These are phyloP conservation scores for Spinellus fusiger DNA, from an alignment of 192 early-diverging fungal genomes.

Conservation along the genomic window DNA sequence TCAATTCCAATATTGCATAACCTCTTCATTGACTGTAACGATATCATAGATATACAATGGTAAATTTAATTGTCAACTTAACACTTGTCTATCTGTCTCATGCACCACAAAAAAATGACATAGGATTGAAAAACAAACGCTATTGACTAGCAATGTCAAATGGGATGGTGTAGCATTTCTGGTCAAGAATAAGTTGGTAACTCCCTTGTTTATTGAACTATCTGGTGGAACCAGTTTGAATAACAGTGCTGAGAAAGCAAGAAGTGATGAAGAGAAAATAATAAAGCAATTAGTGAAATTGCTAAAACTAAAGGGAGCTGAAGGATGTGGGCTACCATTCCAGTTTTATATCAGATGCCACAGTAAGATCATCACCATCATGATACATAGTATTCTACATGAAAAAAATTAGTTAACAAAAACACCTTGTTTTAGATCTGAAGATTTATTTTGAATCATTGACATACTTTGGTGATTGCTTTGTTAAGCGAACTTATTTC, in stretches of 20 bases:
- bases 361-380: not conserved
- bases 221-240: not conserved
- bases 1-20: slow-evolving; percentile 1
- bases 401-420: not conserved
- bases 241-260: slow-evolving; percentile 1
- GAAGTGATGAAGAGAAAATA: slow-evolving; percentile 1
- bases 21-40: not conserved
- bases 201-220: slow-evolving; percentile 3
- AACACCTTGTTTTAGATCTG: not conserved
- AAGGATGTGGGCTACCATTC: not conserved
- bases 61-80: not conserved
- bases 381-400: too few relatives aligned
- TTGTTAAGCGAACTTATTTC: not conserved
- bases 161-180: slow-evolving; percentile 1
- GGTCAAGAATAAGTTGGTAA: not conserved
- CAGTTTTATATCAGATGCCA: not conserved
- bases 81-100: not conserved
- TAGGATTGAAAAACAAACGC: not conserved
- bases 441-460: not conserved
- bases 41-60: slow-evolving; percentile 2
- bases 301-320: not conserved
- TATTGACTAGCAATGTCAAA: not conserved
- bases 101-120: slow-evolving; percentile 1
- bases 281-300: not conserved
- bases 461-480: not conserved